Conservation (phyloP, 1,284 basidiomycete species). For the Wallemia ichthyophaga region DNA sequence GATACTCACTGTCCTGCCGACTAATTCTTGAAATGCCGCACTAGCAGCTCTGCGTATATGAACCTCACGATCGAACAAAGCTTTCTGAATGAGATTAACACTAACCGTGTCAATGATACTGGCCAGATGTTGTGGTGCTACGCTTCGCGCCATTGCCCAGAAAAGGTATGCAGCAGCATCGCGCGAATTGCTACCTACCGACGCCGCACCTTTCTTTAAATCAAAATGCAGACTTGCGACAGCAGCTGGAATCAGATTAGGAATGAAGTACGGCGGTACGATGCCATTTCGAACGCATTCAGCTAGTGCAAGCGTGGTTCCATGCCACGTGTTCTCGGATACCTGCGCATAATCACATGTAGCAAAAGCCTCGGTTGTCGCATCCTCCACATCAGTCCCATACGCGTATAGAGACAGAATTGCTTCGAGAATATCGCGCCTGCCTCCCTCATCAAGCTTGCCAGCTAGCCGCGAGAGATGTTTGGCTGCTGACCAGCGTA, state of each 20-base stretch:
- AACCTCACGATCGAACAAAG: slow-evolving; percentile 74
- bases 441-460: slow-evolving; percentile 41
- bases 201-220: slow-evolving; percentile 63
- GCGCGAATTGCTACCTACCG: slow-evolving; percentile 73
- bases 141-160: slow-evolving; percentile 70
- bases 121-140: slow-evolving; percentile 27
- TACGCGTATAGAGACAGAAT: slow-evolving; percentile 33
- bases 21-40: slow-evolving; percentile 90
- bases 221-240: slow-evolving; percentile 27
- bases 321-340: slow-evolving; percentile 68
- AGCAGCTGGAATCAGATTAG: slow-evolving; percentile 2
- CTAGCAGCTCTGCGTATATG: slow-evolving; percentile 87
- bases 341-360: slow-evolving; percentile 7
- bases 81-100: slow-evolving; percentile 36
- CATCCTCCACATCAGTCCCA: slow-evolving; percentile 32
- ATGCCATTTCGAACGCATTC: slow-evolving; percentile 65
- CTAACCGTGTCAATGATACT: slow-evolving; percentile 37
- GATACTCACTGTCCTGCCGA: slow-evolving; percentile 51
- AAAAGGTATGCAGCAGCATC: slow-evolving; percentile 83
- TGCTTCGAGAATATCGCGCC: slow-evolving; percentile 48
- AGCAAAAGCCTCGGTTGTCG: slow-evolving; percentile 29
- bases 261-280: background rate
- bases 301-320: slow-evolving; percentile 67
- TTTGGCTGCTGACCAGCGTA: slow-evolving; percentile 85
- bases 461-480: slow-evolving; percentile 61